A percentile compares a stretch with the other conserved stretches of the same genome.
phyloP scores from a whole-genome alignment of 2,329 filamentous ascomycete genomes.

The Didymosphaeria variabile region DNA sequence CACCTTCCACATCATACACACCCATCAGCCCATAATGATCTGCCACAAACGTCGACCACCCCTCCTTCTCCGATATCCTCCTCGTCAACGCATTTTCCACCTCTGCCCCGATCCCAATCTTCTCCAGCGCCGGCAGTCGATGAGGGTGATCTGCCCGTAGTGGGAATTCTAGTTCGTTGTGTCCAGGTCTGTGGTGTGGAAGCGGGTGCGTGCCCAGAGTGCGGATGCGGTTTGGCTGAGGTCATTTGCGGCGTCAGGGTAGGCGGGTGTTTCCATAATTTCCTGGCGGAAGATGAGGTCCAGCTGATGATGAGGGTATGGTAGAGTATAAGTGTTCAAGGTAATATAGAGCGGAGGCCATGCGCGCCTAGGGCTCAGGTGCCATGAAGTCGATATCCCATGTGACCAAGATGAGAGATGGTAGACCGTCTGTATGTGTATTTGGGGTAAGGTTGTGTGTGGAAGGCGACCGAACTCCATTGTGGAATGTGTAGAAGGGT shows the following conservation, averaged over 20 bases:
- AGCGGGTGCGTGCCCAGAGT: slow-evolving; percentile 59
- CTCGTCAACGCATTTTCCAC: slow-evolving; percentile 43
- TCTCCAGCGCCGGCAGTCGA: slow-evolving; percentile 58
- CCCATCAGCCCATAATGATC: slow-evolving; percentile 58
- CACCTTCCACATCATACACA: slow-evolving; percentile 16
- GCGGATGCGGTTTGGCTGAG: slow-evolving; percentile 21
- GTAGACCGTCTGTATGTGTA: background rate
- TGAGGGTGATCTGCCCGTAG: slow-evolving; percentile 63
- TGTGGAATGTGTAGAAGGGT: slow-evolving; percentile 21
- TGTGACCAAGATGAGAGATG: slow-evolving; percentile 34
- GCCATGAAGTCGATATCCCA: slow-evolving; percentile 61
- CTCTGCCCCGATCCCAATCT: slow-evolving; percentile 58
- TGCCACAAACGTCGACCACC: slow-evolving; percentile 53
- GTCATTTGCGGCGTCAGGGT: slow-evolving; percentile 31
- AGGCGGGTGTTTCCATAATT: slow-evolving; percentile 49
- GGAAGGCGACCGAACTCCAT: slow-evolving; percentile 14
- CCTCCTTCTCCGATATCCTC: slow-evolving; percentile 14
- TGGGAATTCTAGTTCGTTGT: slow-evolving; percentile 54
- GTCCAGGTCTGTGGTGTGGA: slow-evolving; percentile 59
- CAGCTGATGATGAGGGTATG: slow-evolving; percentile 31
- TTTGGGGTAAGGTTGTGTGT: background rate
- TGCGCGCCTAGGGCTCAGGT: slow-evolving; percentile 49
- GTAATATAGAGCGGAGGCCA: slow-evolving; percentile 51
- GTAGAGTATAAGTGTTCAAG: slow-evolving; percentile 39
- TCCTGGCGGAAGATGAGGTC: slow-evolving; percentile 62